Evolutionary conservation across 352 stramenopile species (phyloP).

Genomic region (Globisporangium uncinulatum): DNA sequence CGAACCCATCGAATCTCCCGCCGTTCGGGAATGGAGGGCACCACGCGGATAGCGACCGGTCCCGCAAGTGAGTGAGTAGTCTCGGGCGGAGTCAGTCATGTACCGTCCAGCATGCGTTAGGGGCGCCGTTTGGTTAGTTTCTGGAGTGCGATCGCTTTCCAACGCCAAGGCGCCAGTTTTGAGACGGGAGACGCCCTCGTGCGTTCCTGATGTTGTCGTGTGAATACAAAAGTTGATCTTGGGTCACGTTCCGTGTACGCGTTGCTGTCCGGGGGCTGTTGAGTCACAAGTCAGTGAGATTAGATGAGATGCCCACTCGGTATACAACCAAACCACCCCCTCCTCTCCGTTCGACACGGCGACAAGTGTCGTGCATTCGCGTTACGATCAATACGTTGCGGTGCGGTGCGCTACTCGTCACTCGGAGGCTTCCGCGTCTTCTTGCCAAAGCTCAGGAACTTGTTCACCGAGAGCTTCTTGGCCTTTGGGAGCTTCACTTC

Average conservation of each 20-base stretch:
- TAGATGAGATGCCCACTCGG: no score
- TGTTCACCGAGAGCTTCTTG: conserved; percentile 74
- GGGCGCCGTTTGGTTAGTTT: not conserved
- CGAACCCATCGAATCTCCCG: conserved; percentile 10
- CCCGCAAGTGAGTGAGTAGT: conserved; percentile 7
- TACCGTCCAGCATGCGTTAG: not conserved
- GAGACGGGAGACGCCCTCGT: not conserved
- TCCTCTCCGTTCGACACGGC: no score
- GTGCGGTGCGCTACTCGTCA: conserved; percentile 12
- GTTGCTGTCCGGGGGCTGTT: not conserved
- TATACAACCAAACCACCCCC: no score
- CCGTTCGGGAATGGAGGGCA: conserved; percentile 6
- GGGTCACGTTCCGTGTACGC: no score
- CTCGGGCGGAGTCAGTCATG: no score
- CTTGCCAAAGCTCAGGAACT: conserved; percentile 69
- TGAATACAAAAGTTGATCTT: no score
- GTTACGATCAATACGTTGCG: not conserved
- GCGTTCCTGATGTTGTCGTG: not conserved
- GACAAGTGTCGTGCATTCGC: not conserved
- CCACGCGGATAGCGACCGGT: not conserved
- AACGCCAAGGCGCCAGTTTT: not conserved
- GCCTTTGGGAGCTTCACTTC: conserved; percentile 38
- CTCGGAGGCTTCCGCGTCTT: conserved; percentile 35
- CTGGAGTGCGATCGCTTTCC: no score
- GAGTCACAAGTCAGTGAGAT: not conserved